Conservation (phyloP, 2,329 filamentous ascomycete genomes). For the Calonectria naviculata region DNA sequence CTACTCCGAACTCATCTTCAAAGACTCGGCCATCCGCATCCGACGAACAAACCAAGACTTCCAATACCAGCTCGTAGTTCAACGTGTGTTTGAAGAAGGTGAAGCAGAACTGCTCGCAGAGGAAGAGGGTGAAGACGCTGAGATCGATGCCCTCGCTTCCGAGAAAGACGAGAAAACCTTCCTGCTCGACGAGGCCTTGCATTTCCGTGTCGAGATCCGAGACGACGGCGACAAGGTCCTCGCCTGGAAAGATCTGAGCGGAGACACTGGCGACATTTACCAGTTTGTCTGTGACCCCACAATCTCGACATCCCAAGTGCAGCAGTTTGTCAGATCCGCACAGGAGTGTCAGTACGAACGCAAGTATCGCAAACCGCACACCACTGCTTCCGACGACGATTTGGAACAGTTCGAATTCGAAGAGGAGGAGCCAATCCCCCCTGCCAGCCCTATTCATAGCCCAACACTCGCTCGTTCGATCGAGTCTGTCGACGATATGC, state of each 20-base stretch:
- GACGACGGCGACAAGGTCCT: constrained; percentile 86
- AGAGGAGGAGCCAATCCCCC: constrained; percentile 71
- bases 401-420: constrained; percentile 85
- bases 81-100: constrained; percentile 96
- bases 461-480: constrained; percentile 66
- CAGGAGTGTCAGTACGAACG: constrained; percentile 98
- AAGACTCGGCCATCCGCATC: constrained; percentile 92
- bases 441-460: constrained; percentile 71
- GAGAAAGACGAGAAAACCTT: constrained; percentile 99
- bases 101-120: constrained; percentile 92
- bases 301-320: constrained; percentile 75
- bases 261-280: constrained; percentile 94
- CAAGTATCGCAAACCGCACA: constrained; percentile 85
- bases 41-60: constrained; percentile 94
- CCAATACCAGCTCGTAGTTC: constrained; percentile 96
- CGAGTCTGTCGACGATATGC: constrained; percentile 68
- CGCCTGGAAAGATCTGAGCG: constrained; percentile 94
- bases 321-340: constrained; percentile 84
- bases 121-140: constrained; percentile 86
- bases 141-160: constrained; percentile 75
- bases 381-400: constrained; percentile 84
- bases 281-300: constrained; percentile 94
- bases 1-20: constrained; percentile 99
- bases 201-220: constrained; percentile 86
- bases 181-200: constrained; percentile 90